Evolutionary conservation across 2,329 filamentous ascomycete species (phyloP), one percentile per base, ranked within the genome.

Genomic region (Colletotrichum sp.): DNA sequence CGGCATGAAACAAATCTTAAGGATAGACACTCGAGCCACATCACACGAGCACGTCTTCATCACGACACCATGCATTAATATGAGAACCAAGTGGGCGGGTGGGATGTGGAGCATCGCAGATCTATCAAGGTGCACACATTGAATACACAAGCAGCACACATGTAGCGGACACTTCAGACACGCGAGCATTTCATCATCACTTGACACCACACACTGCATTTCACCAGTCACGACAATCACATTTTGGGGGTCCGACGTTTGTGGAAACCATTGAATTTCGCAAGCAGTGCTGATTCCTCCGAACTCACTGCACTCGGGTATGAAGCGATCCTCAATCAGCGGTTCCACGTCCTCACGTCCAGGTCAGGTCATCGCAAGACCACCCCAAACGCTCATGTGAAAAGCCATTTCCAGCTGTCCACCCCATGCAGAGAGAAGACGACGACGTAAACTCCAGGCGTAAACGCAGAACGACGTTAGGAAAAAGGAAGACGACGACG

Each of bases 281-380:
- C 89, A 88, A 87, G 89, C 86, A 88, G 86, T 89, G 87, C 85
- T 85, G 84, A 83, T 84, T 85, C 83, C 84, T 82, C 81, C 78
- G 82, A 83, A 83, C 83, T 83, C 86, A 88, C 87, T 88, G 87
- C 87, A 87, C 84, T 85, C 82, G 87, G 87, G 88, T 90, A 90
- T 90, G 88, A 88, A 90, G 90, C 90, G 88, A 90, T 91, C 89
- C 88, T 91, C 90, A 91, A 90, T 86, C 87, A 89, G 88, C 88
- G 85, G 86, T 86, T 89, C 90, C 90, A 91, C 90, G 87, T 91
- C 90, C 89, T 92, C 90, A 85, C 87, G 87, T 86, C 85, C 82
- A 83, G 83, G 80, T 81, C 81, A 80, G 83, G 80, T 81, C 81
- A 80, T 81, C 79, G 66, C 61, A 66, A 80, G 79, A 80, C 82